Evolutionary conservation across 805 yeast genomes (phyloP).

Genomic region (Wickerhamiella musiphila): DNA sequence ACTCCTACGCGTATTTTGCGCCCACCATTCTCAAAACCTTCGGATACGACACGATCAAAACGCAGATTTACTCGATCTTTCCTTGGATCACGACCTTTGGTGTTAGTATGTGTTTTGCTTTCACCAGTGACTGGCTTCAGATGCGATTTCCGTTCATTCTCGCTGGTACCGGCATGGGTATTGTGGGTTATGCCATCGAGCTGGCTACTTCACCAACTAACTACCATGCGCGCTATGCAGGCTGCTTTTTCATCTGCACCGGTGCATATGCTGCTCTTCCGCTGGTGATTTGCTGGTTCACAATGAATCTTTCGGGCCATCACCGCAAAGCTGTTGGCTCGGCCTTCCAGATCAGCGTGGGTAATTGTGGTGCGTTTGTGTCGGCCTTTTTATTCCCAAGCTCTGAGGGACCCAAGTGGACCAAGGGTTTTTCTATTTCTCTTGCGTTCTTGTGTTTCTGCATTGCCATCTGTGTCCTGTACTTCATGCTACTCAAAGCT

Average conservation of each 20-base stretch:
- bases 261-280: constrained; percentile 57
- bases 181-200: constrained; percentile 36
- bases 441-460: constrained; percentile 25
- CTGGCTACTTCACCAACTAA: constrained; percentile 27
- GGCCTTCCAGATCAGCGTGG: constrained; percentile 51
- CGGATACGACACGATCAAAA: constrained; percentile 52
- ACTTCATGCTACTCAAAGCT: constrained; percentile 20
- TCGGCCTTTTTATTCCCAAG: constrained; percentile 39
- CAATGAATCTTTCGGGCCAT: constrained; percentile 47
- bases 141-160: constrained; percentile 21
- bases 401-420: constrained; percentile 41
- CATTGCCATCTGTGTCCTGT: constrained; percentile 17
- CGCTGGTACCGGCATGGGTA: constrained; percentile 1
- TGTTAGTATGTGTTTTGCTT: constrained; percentile 42
- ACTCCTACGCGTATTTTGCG: constrained; percentile 60
- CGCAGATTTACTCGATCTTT: constrained; percentile 68
- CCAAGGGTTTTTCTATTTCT: constrained; percentile 35
- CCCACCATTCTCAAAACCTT: constrained; percentile 44
- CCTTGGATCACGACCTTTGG: constrained; percentile 75
- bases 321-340: constrained; percentile 39
- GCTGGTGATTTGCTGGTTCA: constrained; percentile 47
- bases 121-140: constrained; percentile 37
- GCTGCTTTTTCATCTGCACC: constrained; percentile 39
- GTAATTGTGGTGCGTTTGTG: constrained; percentile 57
- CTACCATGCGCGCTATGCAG: constrained; percentile 36